A percentile compares a stretch with the other conserved stretches of the same genome.
These are phyloP conservation scores for Colletotrichum brevisporum DNA, from an alignment of 2,329 filamentous ascomycete species.

Conservation along the genomic window DNA sequence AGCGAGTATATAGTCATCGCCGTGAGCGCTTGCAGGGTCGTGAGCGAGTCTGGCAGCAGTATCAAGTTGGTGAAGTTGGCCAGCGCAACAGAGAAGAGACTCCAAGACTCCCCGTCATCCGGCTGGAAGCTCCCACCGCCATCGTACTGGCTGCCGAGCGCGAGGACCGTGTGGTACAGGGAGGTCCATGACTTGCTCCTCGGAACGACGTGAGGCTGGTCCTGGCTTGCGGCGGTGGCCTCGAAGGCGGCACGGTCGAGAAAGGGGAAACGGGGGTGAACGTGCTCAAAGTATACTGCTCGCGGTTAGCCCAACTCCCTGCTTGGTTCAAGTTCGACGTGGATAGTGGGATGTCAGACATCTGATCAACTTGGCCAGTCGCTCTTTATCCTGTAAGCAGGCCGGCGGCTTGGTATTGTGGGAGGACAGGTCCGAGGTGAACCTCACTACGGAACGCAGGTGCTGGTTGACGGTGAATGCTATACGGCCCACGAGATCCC, in stretches of 20 bases:
- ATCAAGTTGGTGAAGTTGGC: slow-evolving; percentile 52
- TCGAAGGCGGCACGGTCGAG: slow-evolving; percentile 45
- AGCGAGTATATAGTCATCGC: slow-evolving; percentile 49
- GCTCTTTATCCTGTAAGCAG: slow-evolving; percentile 22
- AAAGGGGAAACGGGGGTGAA: slow-evolving; percentile 55
- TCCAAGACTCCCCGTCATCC: slow-evolving; percentile 41
- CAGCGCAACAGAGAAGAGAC: slow-evolving; percentile 42
- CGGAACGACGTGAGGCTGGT: background rate
- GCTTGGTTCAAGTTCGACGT: background rate
- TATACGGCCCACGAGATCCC: slow-evolving; percentile 47
- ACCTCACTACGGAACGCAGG: background rate
- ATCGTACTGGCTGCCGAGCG: slow-evolving; percentile 51
- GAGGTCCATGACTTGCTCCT: slow-evolving; percentile 48
- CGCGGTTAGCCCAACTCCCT: background rate
- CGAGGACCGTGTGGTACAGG: slow-evolving; percentile 51
- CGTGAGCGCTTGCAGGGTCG: slow-evolving; percentile 49
- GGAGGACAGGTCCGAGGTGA: background rate
- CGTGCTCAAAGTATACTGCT: slow-evolving; percentile 53
- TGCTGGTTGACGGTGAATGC: slow-evolving; percentile 42
- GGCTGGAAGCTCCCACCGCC: slow-evolving; percentile 43
- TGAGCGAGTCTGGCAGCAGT: slow-evolving; percentile 48
- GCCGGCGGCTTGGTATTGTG: slow-evolving; percentile 2
- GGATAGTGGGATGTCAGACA: background rate
- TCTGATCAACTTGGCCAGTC: slow-evolving; percentile 32
- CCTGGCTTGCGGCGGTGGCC: slow-evolving; percentile 21